Conservation (phyloP, 441 rosid genomes). For the Iberis amara region DNA sequence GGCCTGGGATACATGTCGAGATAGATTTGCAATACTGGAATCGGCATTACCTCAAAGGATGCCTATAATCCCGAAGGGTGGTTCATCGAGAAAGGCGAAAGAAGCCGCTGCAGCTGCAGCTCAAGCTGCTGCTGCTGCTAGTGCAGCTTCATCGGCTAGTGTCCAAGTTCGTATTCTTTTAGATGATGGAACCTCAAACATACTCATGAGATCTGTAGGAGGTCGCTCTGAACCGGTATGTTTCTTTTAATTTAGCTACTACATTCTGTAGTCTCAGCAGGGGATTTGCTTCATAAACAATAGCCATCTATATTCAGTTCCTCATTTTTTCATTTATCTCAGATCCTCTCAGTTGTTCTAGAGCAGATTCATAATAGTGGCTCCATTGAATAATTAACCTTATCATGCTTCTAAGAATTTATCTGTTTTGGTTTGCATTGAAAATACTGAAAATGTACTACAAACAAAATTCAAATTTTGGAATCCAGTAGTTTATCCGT, state of each 20-base stretch:
- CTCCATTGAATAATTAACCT: constrained; percentile 12
- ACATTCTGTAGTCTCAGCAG: constrained; percentile 5
- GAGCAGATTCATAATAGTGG: constrained; percentile 7
- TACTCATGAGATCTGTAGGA: constrained; percentile 87
- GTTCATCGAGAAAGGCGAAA: constrained; percentile 84
- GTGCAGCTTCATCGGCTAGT: constrained; percentile 84
- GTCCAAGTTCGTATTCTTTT: constrained; percentile 98
- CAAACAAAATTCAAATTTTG: neutral
- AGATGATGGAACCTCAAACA: constrained; percentile 98
- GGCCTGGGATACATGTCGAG: constrained; percentile 95
- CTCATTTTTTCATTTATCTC: neutral
- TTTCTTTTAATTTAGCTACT: constrained; percentile 20
- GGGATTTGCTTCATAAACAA: constrained; percentile 1
- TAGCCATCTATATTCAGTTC: neutral
- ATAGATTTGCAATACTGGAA: constrained; percentile 91
- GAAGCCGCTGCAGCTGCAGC: constrained; percentile 99
- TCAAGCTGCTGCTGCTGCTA: constrained; percentile 94
- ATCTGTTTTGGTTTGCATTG: constrained; percentile 6
- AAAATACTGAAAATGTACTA: neutral
- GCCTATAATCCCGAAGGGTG: constrained; percentile 81
- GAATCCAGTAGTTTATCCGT: constrained; percentile 6
- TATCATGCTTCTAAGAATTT: constrained; percentile 14
- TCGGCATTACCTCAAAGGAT: constrained; percentile 76
- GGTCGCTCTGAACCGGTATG: constrained; percentile 90
- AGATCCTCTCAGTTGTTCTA: constrained; percentile 7